These are phyloP conservation scores for Viridothelium virens DNA, from an alignment of 495 filamentous ascomycete genomes.

Conservation along the genomic window DNA sequence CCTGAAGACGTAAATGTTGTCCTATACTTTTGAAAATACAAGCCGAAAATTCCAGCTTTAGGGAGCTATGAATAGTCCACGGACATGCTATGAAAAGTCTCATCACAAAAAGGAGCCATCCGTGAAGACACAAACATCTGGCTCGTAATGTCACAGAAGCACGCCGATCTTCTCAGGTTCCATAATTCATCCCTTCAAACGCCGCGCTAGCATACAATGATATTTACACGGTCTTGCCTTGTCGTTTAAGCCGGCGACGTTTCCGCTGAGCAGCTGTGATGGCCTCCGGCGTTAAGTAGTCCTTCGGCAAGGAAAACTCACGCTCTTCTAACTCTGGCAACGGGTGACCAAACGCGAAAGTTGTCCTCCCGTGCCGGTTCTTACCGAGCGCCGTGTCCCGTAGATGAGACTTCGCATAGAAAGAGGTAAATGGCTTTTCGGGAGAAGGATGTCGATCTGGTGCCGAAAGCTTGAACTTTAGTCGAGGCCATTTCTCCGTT, in stretches of 20 bases:
- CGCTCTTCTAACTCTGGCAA: constrained; percentile 61
- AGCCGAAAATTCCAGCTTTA: neutral
- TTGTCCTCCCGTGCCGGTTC: constrained; percentile 48
- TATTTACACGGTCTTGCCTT: neutral
- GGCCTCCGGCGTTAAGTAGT: constrained; percentile 59
- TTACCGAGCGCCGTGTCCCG: constrained; percentile 65
- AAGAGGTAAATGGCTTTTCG: constrained; percentile 70
- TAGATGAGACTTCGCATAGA: constrained; percentile 68
- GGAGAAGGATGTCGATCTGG: constrained; percentile 29
- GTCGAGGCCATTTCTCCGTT: constrained; percentile 24
- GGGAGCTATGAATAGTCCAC: neutral
- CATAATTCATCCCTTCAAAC: neutral
- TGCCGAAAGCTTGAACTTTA: constrained; percentile 23
- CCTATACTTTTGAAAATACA: neutral
- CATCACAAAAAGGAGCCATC: neutral
- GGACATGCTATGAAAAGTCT: neutral
- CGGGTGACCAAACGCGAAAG: constrained; percentile 68
- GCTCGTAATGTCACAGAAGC: neutral
- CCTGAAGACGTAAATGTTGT: too few species aligned
- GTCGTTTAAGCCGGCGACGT: constrained; percentile 38
- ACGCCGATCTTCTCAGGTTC: neutral
- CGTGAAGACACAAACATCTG: neutral
- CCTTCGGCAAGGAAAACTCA: constrained; percentile 69
- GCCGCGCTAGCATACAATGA: constrained; percentile 2
- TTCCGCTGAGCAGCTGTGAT: constrained; percentile 58